Evolutionary conservation across 768 basidiomycete genomes (phyloP), one percentile per base, ranked within the genome.

Genomic region (Pilatotrama ljubarskyi): DNA sequence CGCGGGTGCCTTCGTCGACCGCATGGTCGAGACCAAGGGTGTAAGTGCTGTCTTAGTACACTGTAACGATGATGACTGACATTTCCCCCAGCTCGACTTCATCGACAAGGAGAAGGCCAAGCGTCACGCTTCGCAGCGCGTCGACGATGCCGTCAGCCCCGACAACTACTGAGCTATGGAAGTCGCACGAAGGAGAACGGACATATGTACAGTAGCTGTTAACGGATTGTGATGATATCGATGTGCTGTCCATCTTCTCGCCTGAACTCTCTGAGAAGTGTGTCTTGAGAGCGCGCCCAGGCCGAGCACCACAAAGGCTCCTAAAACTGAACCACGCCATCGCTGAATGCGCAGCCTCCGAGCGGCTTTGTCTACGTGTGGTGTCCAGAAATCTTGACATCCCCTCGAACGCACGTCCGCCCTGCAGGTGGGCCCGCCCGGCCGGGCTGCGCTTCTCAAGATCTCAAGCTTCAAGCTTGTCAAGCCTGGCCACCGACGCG

Each of bases 21-120:
- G 71, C 50, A 54, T 82, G 2, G 66, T 82, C 18, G 87, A 89
- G 73, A 84, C 84, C 63, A 85, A 83, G 65, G 84, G 83, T 22
- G 78, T 79, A 68, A 55, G 76, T 70, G 32, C 17, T 58, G n/a
- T 37, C 24, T 9, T 11, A 4, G 3, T 18, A 4, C 40, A 1
- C 7, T 15, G 15, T 24, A 15, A 50, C 48, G 18, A 17, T 43
- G 25, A 41, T 38, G 11, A 50, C 20, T 61, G 36, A 37, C 26
- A 26, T 38, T 35, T 7, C 24, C 10, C 54, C 8, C 48, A 77
- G 74, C 78, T 83, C 26, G 79, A 84, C 69, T 76, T 69, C 35
- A 15, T 82, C 40, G 81, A 84, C 66, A 68, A 48, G 35, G 64
- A 76, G 68, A 78, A 75, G 68, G 78, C 77, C 22, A 80, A 82